These are phyloP conservation scores for Lachnellula cervina DNA, from an alignment of 2,329 filamentous ascomycete species.

Conservation along the genomic window DNA sequence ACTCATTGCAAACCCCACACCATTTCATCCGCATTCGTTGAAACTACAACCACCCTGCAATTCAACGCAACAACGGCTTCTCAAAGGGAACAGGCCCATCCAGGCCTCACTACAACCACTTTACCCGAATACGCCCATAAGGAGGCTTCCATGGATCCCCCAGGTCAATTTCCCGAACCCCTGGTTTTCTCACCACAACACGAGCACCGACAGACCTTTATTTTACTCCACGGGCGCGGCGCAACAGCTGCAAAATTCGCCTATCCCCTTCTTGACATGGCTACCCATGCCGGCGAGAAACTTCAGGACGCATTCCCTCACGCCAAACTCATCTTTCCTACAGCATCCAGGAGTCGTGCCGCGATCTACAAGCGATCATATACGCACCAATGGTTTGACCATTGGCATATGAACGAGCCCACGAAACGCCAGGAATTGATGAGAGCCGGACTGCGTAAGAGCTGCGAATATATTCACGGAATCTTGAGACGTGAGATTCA, in stretches of 20 bases:
- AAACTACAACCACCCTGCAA: no score
- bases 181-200: constrained; percentile 9
- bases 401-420: constrained; percentile 33
- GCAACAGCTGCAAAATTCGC: constrained; percentile 39
- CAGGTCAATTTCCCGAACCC: constrained; percentile 12
- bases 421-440: constrained; percentile 25
- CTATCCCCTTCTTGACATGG: constrained; percentile 34
- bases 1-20: no score
- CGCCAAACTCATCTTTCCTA: constrained; percentile 48
- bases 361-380: constrained; percentile 36
- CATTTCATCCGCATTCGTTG: no score
- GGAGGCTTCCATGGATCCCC: background rate
- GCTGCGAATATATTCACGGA: background rate
- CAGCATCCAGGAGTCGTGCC: constrained; percentile 39
- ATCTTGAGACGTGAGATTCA: constrained; percentile 31
- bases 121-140: background rate
- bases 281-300: constrained; percentile 16
- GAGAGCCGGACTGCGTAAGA: background rate
- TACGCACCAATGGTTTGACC: constrained; percentile 45
- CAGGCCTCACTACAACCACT: background rate
- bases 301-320: constrained; percentile 36
- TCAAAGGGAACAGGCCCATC: background rate
- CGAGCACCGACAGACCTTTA: constrained; percentile 39
- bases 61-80: background rate
- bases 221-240: constrained; percentile 47